A percentile compares a stretch with the other conserved stretches of the same genome.
These are phyloP conservation scores for Copromyces sp. DNA, from an alignment of 495 filamentous ascomycete genomes.

Conservation along the genomic window DNA sequence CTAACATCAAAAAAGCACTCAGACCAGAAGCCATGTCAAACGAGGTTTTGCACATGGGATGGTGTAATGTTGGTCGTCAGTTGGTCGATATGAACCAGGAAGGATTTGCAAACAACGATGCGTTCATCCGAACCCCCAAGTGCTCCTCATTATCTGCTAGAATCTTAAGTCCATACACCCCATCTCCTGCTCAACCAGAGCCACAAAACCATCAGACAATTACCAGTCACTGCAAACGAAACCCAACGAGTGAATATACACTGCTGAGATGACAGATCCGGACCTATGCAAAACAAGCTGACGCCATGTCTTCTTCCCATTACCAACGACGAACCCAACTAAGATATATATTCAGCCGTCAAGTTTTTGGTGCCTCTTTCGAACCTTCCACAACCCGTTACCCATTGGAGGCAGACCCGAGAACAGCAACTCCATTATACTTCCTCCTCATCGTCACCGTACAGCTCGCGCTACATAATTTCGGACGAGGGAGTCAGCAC, in stretches of 20 bases:
- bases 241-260: no score
- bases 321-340: no score
- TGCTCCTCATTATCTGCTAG: not conserved
- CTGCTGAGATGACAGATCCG: no score
- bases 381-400: not conserved
- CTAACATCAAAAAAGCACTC: not conserved
- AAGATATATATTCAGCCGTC: not conserved
- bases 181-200: no score
- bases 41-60: not conserved
- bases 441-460: conserved; percentile 11
- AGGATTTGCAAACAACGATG: not conserved
- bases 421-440: not conserved
- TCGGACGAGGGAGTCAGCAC: not conserved
- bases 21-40: not conserved
- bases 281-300: no score
- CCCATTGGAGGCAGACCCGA: not conserved
- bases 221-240: no score
- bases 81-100: not conserved
- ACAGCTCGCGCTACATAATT: conserved; percentile 13
- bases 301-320: no score
- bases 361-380: not conserved
- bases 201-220: no score
- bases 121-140: not conserved
- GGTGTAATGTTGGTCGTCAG: not conserved
- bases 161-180: not conserved